Evolutionary conservation across 148 eudicot genomes (phyloP), one percentile per base, ranked within the genome.

Genomic region (Vaccinium myrtillus): DNA sequence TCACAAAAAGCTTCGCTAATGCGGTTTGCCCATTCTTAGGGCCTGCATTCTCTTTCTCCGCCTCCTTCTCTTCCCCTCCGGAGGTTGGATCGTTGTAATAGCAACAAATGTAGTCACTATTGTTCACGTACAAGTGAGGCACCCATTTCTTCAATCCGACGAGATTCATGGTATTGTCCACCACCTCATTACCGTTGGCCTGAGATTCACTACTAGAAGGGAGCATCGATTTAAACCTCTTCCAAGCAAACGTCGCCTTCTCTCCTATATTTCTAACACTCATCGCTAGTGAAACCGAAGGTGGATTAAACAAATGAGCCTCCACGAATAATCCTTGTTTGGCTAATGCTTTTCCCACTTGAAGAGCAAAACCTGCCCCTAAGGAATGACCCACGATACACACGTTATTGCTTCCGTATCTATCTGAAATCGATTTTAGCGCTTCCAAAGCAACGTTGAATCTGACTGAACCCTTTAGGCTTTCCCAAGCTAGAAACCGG

Each of bases 401-500:
- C 4, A 94, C 93, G 55, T 94, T 94, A 58, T 85, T 89, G 55
- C 98, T 90, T 48, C 98, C 97, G 75, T 91, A 93, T 77, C 81
- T 89, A 75, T 88, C 89, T 19, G 93, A 85, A 9, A 93, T 82
- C 6, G 86, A 85, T 78, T 91, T 95, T 53, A 95, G 81, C 12
- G 95, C 94, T 69, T 88, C 93, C 53, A 88, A 90, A 25, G 97
- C 90, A 3, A 76, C 83, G 50, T 87, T 89, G 80, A 93, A 95
- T 85, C 98, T 89, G 43, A 93, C 94, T 0, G 98, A 95, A 19
- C 98, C 98, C 78, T 92, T 95, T 85, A 95, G 73, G 75, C 95
- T 95, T 89, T 95, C 98, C 98, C 98, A 95, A n/a, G 97, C 93
- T 14, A 95, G 89, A 86, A 95, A 95, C 46, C 98, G 91, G 69